Conservation (phyloP, 495 filamentous ascomycete species). For the Penicillium nucicola region DNA sequence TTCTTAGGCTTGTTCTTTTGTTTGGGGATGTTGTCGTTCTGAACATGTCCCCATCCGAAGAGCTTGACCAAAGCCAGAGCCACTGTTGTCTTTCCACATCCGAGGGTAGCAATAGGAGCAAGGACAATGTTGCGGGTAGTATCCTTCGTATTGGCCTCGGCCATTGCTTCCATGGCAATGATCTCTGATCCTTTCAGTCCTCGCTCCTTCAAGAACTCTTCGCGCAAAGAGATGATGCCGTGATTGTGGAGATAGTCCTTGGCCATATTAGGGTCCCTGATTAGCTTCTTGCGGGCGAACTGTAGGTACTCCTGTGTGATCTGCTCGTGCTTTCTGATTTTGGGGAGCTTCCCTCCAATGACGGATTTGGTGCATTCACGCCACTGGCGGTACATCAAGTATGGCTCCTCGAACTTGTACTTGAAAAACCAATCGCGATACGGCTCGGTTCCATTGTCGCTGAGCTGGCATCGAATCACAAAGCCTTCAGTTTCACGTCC, state of each 20-base stretch:
- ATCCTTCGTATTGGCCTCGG: constrained; percentile 29
- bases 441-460: constrained; percentile 37
- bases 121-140: constrained; percentile 67
- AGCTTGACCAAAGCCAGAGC: constrained; percentile 77
- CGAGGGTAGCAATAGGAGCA: constrained; percentile 84
- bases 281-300: constrained; percentile 73
- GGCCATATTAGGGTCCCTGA: constrained; percentile 56
- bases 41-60: constrained; percentile 90
- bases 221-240: constrained; percentile 88
- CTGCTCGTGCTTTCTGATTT: constrained; percentile 77
- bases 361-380: constrained; percentile 92
- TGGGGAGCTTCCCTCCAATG: constrained; percentile 70
- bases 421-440: constrained; percentile 98
- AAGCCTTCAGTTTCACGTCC: constrained; percentile 95
- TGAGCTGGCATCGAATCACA: constrained; percentile 83
- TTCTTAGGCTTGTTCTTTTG: constrained; percentile 63
- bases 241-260: constrained; percentile 80
- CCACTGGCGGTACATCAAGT: constrained; percentile 98
- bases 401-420: constrained; percentile 99
- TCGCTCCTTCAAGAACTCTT: constrained; percentile 77
- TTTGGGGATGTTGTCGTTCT: constrained; percentile 94
- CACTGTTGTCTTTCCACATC: constrained; percentile 95
- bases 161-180: constrained; percentile 57
- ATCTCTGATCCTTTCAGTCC: constrained; percentile 85
- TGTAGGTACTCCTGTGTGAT: constrained; percentile 89